Base-by-base conservation (phyloP, 1,139 yeast genomes). In the Pichia sp. region DNA sequence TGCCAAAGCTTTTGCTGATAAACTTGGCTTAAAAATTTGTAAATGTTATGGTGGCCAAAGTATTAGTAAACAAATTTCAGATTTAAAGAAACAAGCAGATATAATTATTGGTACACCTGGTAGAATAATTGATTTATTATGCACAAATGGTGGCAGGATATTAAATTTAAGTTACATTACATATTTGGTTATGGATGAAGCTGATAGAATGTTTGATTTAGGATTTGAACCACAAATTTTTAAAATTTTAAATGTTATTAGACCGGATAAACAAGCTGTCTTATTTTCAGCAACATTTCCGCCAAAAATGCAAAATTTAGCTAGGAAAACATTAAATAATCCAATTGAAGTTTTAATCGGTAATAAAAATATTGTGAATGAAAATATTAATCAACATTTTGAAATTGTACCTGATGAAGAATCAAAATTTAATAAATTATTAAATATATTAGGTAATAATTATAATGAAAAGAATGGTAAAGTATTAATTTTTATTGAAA, bases 211-310 rank as follows among this genome's bases (percentile, higher is more conserved):
- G 86, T 90, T 90, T 67, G 99, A 92, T 64, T 72, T 92, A 77
- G 99, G 99, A 2, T 94, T 94, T 66, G 98, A 89, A 58, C 98
- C 98, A 0, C 99, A 94, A 60, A 90, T 94, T 3, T 80, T 78
- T 56, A 87, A 87, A 57, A 83, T 94, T 28, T 71, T 89, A 57
- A 71, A 77, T 29, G 85, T 85, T 38, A 74, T 87, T 2, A 71
- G 97, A 43, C 95, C 95, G 0, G 96, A 90, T 59, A 70, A 84
- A 45, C 98, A 92, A 60, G 86, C 95, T n/a, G 94, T 90, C 6
- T 64, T 94, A 32, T 92, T 92, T 60, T 87, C 96, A 10, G 98
- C 98, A 0, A 94, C 99, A 0, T 89, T 92, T 55, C 97, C 97
- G 0, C 69, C 72, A 22, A 83, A 83, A 51, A 76, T 92, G 74